Percentiles rank a stretch among this genome's conserved stretches.
Evolutionary conservation across 352 stramenopile species (phyloP).

Genomic region (Nannochloropsis limnetica): DNA sequence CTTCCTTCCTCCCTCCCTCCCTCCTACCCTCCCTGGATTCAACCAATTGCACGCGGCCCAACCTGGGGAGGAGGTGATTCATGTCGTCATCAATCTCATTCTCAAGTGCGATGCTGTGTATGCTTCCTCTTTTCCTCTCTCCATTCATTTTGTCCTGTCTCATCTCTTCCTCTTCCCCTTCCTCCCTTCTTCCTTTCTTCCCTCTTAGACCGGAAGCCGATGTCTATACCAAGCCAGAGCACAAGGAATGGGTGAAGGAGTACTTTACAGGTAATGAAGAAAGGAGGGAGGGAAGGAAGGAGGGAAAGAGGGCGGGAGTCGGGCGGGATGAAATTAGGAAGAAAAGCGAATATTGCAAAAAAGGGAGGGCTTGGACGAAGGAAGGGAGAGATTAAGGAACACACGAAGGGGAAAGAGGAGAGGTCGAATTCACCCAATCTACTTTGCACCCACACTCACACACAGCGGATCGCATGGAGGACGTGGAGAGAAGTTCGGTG

Average conservation of each 20-base stretch:
- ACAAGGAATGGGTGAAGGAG: slow-evolving; percentile 27
- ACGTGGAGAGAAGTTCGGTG: not conserved
- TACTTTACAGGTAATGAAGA: not conserved
- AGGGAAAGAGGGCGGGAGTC: not conserved
- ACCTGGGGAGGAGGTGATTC: too few species aligned
- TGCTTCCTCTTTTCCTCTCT: not conserved
- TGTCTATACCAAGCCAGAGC: slow-evolving; percentile 6
- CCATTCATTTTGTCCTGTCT: not conserved
- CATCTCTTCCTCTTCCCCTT: not conserved
- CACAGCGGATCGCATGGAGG: slow-evolving; percentile 31
- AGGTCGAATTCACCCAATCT: not conserved
- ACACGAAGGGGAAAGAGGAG: not conserved
- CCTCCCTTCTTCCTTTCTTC: not conserved
- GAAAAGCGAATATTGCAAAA: not conserved
- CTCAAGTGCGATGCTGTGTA: not conserved
- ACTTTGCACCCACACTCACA: not conserved
- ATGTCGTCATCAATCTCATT: not conserved
- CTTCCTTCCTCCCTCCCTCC: not conserved
- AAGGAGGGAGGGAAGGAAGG: not conserved
- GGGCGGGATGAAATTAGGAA: not conserved
- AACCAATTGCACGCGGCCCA: too few species aligned
- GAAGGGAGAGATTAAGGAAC: not conserved
- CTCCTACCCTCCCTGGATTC: not conserved
- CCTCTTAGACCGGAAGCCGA: not conserved
- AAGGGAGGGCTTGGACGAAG: not conserved